Percentiles rank a stretch among this genome's conserved stretches.
These are phyloP conservation scores for Suhomyces anneliseae DNA, from an alignment of 1,139 yeast species.

Conservation along the genomic window DNA sequence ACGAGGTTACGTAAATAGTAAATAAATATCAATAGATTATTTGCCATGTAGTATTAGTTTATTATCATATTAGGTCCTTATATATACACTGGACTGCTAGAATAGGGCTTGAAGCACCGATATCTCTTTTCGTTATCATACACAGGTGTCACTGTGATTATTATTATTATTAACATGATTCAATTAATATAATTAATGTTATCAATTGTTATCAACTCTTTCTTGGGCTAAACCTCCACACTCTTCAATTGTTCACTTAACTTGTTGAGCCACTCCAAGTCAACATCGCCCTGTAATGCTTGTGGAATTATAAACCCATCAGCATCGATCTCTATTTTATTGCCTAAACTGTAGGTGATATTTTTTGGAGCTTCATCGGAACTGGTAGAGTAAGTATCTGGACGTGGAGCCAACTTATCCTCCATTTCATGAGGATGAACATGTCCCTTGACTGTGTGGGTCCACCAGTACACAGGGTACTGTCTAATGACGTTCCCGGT, in stretches of 20 bases:
- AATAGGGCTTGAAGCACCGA: too few species aligned
- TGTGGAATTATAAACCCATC: constrained; percentile 26
- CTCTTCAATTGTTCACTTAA: constrained; percentile 5
- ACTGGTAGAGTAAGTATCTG: background rate
- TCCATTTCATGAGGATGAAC: constrained; percentile 6
- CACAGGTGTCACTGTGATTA: too few species aligned
- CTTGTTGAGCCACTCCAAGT: constrained; percentile 26
- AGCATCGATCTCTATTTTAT: constrained; percentile 20
- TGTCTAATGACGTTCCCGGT: constrained; percentile 55
- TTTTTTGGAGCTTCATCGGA: constrained; percentile 7
- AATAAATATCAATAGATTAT: too few species aligned
- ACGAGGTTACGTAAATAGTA: too few species aligned
- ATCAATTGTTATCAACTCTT: too few species aligned
- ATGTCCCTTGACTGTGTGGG: constrained; percentile 27
- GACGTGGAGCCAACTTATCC: background rate
- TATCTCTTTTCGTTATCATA: too few species aligned
- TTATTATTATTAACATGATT: too few species aligned
- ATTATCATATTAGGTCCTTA: too few species aligned
- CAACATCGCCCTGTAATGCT: constrained; percentile 25
- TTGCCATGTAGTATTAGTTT: too few species aligned
- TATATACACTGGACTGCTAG: too few species aligned
- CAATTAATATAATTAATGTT: too few species aligned
- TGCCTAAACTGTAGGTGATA: constrained; percentile 10
- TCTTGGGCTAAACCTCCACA: background rate
- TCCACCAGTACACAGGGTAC: constrained; percentile 70